These are phyloP conservation scores for Gossypium aridum DNA, from an alignment of 441 rosid genomes.

Conservation along the genomic window DNA sequence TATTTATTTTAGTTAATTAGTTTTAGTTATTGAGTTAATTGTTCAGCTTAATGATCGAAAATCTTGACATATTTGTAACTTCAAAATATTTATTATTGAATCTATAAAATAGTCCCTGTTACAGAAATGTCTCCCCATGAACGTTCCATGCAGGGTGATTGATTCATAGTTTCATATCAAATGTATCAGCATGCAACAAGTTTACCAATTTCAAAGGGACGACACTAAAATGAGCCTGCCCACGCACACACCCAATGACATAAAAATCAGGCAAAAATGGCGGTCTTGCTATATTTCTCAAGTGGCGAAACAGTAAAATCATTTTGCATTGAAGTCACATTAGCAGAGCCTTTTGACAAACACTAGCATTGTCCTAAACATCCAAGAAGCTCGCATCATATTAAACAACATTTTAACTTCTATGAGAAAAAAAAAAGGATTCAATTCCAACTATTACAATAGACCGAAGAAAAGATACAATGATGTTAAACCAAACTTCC, in stretches of 20 bases:
- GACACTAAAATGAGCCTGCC: background rate
- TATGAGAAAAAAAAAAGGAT: background rate
- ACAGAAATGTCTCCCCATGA: background rate
- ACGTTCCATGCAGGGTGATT: background rate
- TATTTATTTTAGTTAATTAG: too few species aligned
- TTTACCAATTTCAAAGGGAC: background rate
- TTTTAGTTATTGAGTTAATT: too few species aligned
- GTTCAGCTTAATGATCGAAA: too few species aligned
- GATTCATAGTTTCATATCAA: background rate
- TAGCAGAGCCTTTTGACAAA: background rate
- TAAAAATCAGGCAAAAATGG: background rate
- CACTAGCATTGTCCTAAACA: background rate
- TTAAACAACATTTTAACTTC: background rate
- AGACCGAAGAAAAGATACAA: background rate
- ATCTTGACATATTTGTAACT: too few species aligned
- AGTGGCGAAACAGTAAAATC: background rate
- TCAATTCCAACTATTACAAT: conserved; percentile 3
- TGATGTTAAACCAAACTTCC: background rate
- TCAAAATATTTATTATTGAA: too few species aligned
- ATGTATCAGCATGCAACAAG: too few species aligned
- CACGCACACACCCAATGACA: background rate
- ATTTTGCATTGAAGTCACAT: background rate
- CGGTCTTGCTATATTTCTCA: background rate
- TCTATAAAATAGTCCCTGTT: background rate
- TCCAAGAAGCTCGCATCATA: background rate